Conservation (phyloP, 2,329 filamentous ascomycete species). For the Monilinia vaccinii-corymbosi region DNA sequence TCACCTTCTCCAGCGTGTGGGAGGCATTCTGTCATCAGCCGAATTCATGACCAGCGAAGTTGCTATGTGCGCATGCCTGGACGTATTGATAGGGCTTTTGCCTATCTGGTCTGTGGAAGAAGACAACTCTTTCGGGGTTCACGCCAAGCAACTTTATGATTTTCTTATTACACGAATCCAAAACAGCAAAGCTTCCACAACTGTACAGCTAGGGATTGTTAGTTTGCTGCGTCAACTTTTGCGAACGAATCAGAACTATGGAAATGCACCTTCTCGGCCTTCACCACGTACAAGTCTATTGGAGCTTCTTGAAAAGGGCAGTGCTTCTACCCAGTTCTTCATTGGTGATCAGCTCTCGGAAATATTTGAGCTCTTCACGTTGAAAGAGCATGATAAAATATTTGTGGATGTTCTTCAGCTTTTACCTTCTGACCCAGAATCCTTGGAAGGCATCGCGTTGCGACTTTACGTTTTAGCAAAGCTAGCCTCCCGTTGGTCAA, state of each 20-base stretch:
- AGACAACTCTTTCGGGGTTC: slow-evolving; percentile 49
- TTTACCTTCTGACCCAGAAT: slow-evolving; percentile 63
- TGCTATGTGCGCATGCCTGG: slow-evolving; percentile 57
- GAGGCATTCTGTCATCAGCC: slow-evolving; percentile 43
- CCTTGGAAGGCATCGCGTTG: slow-evolving; percentile 75
- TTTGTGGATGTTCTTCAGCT: slow-evolving; percentile 75
- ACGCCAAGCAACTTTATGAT: slow-evolving; percentile 67
- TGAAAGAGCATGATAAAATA: slow-evolving; percentile 74
- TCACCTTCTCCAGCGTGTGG: slow-evolving; percentile 42
- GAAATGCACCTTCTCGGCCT: slow-evolving; percentile 28
- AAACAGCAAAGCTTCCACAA: slow-evolving; percentile 60
- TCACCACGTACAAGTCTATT: slow-evolving; percentile 64
- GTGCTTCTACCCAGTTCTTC: slow-evolving; percentile 65
- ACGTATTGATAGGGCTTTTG: slow-evolving; percentile 48
- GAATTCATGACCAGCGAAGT: slow-evolving; percentile 67
- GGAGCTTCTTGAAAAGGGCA: slow-evolving; percentile 55
- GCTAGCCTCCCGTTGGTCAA: slow-evolving; percentile 76
- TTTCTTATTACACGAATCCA: slow-evolving; percentile 62
- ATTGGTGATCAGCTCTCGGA: slow-evolving; percentile 60
- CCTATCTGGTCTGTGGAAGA: slow-evolving; percentile 20
- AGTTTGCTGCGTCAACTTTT: slow-evolving; percentile 63
- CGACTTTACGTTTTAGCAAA: slow-evolving; percentile 68
- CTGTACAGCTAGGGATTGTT: slow-evolving; percentile 57
- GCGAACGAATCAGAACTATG: slow-evolving; percentile 57
- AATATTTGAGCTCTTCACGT: slow-evolving; percentile 74